A percentile compares a stretch with the other conserved stretches of the same genome.
These are phyloP conservation scores for Osmanthus fragrans DNA, from an alignment of 257 asterid species.

Conservation along the genomic window DNA sequence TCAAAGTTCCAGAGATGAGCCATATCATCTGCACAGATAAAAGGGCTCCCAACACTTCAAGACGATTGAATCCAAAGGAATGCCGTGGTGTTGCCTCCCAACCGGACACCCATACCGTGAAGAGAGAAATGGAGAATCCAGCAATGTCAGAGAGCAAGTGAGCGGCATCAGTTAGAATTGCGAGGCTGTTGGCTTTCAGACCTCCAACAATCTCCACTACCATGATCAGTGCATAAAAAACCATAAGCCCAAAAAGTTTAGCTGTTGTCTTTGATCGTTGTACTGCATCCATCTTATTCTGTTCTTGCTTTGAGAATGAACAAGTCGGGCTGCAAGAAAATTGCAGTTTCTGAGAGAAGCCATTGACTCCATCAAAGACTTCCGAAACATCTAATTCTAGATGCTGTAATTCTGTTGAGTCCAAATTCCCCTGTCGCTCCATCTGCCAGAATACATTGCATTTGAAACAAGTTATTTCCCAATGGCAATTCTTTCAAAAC, in stretches of 20 bases:
- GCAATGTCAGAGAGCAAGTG: slow-evolving; percentile 69
- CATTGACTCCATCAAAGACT: slow-evolving; percentile 25
- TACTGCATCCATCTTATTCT: slow-evolving; percentile 35
- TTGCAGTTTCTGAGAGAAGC: slow-evolving; percentile 22
- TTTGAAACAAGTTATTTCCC: slow-evolving; percentile 10
- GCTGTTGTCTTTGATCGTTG: slow-evolving; percentile 56
- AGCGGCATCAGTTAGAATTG: slow-evolving; percentile 77
- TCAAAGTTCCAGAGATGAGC: slow-evolving; percentile 55
- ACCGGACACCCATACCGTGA: slow-evolving; percentile 67
- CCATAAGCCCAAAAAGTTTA: slow-evolving; percentile 63
- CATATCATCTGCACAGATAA: slow-evolving; percentile 76
- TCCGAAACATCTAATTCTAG: slow-evolving; percentile 27
- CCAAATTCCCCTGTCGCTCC: slow-evolving; percentile 38
- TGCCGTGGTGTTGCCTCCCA: slow-evolving; percentile 66
- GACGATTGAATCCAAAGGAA: slow-evolving; percentile 71
- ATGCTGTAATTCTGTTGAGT: slow-evolving; percentile 29
- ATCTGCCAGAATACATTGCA: slow-evolving; percentile 37
- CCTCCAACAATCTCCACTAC: slow-evolving; percentile 73
- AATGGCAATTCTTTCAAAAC: background rate
- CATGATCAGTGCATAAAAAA: slow-evolving; percentile 57
- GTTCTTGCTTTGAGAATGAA: slow-evolving; percentile 57
- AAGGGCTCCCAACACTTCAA: slow-evolving; percentile 83
- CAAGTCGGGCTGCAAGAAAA: slow-evolving; percentile 58
- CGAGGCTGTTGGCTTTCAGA: slow-evolving; percentile 71
- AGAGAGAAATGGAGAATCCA: slow-evolving; percentile 69